Evolutionary conservation across 2,329 filamentous ascomycete genomes (phyloP).

Genomic region (Endoconidiophora polonica): DNA sequence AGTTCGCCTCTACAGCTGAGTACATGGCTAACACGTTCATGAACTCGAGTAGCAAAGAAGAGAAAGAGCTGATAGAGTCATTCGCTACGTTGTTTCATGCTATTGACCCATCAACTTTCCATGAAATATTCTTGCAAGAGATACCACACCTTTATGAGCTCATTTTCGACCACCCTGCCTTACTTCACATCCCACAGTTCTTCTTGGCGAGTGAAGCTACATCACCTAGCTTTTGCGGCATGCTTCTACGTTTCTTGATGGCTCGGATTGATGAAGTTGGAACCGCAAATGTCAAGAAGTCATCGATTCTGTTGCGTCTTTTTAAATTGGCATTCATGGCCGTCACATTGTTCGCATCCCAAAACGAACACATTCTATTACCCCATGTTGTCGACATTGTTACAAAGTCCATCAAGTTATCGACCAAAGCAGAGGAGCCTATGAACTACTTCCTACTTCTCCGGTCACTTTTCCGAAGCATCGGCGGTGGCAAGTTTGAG

Average conservation of each 20-base stretch:
- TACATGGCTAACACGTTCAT: conserved; percentile 92
- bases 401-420: conserved; percentile 90
- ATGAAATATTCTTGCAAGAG: conserved; percentile 95
- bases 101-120: conserved; percentile 94
- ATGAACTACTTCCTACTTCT: conserved; percentile 97
- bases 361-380: conserved; percentile 89
- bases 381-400: conserved; percentile 96
- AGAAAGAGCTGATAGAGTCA: conserved; percentile 91
- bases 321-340: conserved; percentile 99
- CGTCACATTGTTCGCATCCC: conserved; percentile 81
- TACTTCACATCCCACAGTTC: conserved; percentile 93
- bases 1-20: conserved; percentile 52
- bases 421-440: conserved; percentile 86
- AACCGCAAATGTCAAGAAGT: conserved; percentile 77
- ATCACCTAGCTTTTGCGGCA: conserved; percentile 91
- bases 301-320: conserved; percentile 77
- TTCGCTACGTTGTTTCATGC: conserved; percentile 98
- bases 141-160: conserved; percentile 94
- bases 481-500: conserved; percentile 93
- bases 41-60: conserved; percentile 83
- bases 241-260: conserved; percentile 96
- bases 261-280: conserved; percentile 89
- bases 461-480: conserved; percentile 84
- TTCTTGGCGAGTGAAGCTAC: conserved; percentile 98
- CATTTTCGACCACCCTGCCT: conserved; percentile 88